These are phyloP conservation scores for Massariosphaeria phaeospora DNA, from an alignment of 495 filamentous ascomycete genomes.

Conservation along the genomic window DNA sequence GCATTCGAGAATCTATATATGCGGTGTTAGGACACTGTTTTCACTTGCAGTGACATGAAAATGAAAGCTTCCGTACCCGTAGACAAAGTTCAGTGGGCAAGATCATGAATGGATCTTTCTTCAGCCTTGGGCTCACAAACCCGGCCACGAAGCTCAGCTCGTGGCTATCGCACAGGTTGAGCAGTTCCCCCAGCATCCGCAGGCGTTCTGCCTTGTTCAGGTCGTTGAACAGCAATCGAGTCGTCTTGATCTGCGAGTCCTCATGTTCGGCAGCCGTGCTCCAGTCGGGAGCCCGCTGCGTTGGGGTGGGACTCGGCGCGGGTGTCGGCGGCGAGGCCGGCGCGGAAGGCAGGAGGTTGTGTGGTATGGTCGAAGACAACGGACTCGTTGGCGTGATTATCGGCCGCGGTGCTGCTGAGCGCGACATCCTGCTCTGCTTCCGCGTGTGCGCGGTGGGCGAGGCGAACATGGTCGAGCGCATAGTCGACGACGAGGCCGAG, in stretches of 20 bases:
- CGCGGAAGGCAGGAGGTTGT: slow-evolving; percentile 59
- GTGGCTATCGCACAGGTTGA: slow-evolving; percentile 89
- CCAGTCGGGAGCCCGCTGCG: slow-evolving; percentile 57
- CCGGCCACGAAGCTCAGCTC: slow-evolving; percentile 92
- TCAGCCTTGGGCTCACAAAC: slow-evolving; percentile 83
- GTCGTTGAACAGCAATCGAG: slow-evolving; percentile 52
- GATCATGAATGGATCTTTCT: slow-evolving; percentile 88
- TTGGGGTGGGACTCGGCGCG: slow-evolving; percentile 62
- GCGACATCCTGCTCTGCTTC: slow-evolving; percentile 28
- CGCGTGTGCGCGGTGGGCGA: slow-evolving; percentile 29
- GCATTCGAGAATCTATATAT: slow-evolving; percentile 25
- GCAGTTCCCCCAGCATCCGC: slow-evolving; percentile 69
- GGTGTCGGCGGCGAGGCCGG: slow-evolving; percentile 66
- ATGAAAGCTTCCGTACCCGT: slow-evolving; percentile 53
- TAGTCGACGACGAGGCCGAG: slow-evolving; percentile 13
- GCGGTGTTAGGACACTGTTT: not conserved
- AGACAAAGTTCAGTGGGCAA: slow-evolving; percentile 90
- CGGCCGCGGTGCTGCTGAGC: slow-evolving; percentile 41
- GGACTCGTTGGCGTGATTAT: slow-evolving; percentile 52
- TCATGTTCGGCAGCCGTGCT: slow-evolving; percentile 55
- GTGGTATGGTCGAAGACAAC: slow-evolving; percentile 48
- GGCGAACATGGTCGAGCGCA: slow-evolving; percentile 26
- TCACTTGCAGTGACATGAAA: not conserved
- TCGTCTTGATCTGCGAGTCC: slow-evolving; percentile 51
- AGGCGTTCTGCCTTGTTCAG: slow-evolving; percentile 53